These are phyloP conservation scores for Colletotrichum sp. DNA, from an alignment of 2,329 filamentous ascomycete genomes.

Conservation along the genomic window DNA sequence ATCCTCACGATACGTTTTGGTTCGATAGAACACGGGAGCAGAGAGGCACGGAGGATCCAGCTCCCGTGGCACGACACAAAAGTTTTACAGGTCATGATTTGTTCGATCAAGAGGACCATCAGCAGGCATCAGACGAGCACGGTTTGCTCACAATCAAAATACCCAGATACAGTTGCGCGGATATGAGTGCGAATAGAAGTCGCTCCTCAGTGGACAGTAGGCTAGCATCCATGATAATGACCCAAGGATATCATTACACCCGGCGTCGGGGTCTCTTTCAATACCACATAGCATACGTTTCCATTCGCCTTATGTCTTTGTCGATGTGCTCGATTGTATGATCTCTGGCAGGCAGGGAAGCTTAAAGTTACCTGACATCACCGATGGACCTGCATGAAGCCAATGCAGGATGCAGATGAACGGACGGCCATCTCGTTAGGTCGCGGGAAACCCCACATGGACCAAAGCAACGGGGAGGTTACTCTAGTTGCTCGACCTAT, in stretches of 20 bases:
- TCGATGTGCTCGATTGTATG: not conserved
- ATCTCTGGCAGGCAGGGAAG: not conserved
- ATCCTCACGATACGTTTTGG: not conserved
- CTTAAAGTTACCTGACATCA: not conserved
- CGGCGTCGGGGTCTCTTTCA: slow-evolving; percentile 11
- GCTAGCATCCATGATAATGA: slow-evolving; percentile 21
- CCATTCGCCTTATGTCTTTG: not conserved
- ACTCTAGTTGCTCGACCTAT: not conserved
- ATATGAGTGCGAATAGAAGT: slow-evolving; percentile 12
- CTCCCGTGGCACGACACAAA: not conserved
- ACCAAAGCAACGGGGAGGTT: not conserved
- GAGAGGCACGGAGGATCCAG: not conserved
- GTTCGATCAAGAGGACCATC: not conserved
- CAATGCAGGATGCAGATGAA: slow-evolving; percentile 14
- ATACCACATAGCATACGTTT: slow-evolving; percentile 1
- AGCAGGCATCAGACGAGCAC: slow-evolving; percentile 11
- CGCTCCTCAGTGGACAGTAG: slow-evolving; percentile 11
- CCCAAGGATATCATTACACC: slow-evolving; percentile 6
- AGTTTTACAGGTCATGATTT: slow-evolving; percentile 6
- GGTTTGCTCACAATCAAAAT: slow-evolving; percentile 3
- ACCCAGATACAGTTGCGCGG: slow-evolving; percentile 15
- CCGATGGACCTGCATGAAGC: slow-evolving; percentile 7
- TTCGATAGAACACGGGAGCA: not conserved
- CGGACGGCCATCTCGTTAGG: not conserved
- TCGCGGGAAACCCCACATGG: not conserved